Evolutionary conservation across 495 filamentous ascomycete genomes (phyloP).

Genomic region (Saxophila tyrrhenica): DNA sequence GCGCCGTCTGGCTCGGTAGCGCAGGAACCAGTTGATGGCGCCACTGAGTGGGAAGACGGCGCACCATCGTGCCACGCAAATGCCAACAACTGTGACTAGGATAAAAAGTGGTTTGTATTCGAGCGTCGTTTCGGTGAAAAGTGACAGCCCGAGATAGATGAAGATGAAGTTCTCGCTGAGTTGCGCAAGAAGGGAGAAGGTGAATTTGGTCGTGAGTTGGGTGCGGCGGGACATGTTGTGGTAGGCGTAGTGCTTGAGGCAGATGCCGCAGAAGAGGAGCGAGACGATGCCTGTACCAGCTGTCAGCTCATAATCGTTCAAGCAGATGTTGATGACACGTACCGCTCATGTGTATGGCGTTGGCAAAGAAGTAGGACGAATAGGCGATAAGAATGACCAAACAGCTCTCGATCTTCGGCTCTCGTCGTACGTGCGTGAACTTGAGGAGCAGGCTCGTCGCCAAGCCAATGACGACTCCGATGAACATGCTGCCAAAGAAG

Average conservation of each 20-base stretch:
- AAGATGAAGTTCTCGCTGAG: slow-evolving; percentile 99
- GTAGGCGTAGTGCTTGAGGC: slow-evolving; percentile 96
- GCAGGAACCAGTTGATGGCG: slow-evolving; percentile 86
- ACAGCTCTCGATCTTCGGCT: slow-evolving; percentile 94
- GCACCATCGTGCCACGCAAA: slow-evolving; percentile 81
- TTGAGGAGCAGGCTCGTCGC: slow-evolving; percentile 78
- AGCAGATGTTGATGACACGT: slow-evolving; percentile 25
- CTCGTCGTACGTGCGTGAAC: slow-evolving; percentile 80
- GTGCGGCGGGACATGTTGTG: slow-evolving; percentile 99
- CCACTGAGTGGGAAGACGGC: slow-evolving; percentile 88
- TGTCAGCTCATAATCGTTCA: neutral
- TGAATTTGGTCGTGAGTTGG: slow-evolving; percentile 94
- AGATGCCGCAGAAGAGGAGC: slow-evolving; percentile 93
- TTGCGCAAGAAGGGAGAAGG: slow-evolving; percentile 90
- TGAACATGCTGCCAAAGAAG: slow-evolving; percentile 87
- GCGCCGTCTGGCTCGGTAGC: slow-evolving; percentile 69
- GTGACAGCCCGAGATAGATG: slow-evolving; percentile 88
- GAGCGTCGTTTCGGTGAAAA: slow-evolving; percentile 82
- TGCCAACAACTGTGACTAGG: slow-evolving; percentile 77
- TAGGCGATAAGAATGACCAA: slow-evolving; percentile 89
- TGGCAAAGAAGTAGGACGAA: slow-evolving; percentile 93
- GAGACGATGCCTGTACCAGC: slow-evolving; percentile 72
- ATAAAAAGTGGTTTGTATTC: slow-evolving; percentile 94
- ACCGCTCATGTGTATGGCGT: slow-evolving; percentile 91
- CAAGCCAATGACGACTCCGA: slow-evolving; percentile 79